Evolutionary conservation across 1,284 basidiomycete species (phyloP).

Genomic region (Trichosporon inkin): DNA sequence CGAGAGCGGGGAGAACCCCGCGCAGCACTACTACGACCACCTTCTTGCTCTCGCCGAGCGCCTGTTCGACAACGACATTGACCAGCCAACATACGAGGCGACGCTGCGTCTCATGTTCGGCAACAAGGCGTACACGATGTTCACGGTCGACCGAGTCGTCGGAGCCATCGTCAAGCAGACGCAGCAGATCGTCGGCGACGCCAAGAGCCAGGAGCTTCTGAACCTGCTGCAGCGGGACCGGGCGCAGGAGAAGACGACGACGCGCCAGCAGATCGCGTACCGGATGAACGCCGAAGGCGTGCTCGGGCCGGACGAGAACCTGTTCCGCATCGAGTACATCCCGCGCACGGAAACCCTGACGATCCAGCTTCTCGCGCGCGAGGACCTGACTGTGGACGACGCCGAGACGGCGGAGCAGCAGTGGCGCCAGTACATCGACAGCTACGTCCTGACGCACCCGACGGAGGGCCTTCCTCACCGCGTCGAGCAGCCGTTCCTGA

Average conservation of each 20-base stretch:
- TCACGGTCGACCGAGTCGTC: slow-evolving; percentile 89
- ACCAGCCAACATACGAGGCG: slow-evolving; percentile 86
- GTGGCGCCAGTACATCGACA: slow-evolving; percentile 87
- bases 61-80: slow-evolving; percentile 87
- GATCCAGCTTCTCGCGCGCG: slow-evolving; percentile 81
- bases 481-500: slow-evolving; percentile 67
- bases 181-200: slow-evolving; percentile 72
- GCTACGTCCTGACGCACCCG: slow-evolving; percentile 63
- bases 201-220: slow-evolving; percentile 77
- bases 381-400: slow-evolving; percentile 82
- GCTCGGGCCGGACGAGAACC: slow-evolving; percentile 80
- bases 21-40: slow-evolving; percentile 75
- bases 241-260: slow-evolving; percentile 57
- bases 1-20: slow-evolving; percentile 53
- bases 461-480: slow-evolving; percentile 55
- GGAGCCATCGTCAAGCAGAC: slow-evolving; percentile 82
- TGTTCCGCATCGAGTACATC: slow-evolving; percentile 87
- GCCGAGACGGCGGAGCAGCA: slow-evolving; percentile 73
- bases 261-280: slow-evolving; percentile 79
- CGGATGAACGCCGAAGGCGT: slow-evolving; percentile 77
- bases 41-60: slow-evolving; percentile 88
- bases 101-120: slow-evolving; percentile 95
- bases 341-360: slow-evolving; percentile 67
- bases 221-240: slow-evolving; percentile 75
- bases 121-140: slow-evolving; percentile 85